These are phyloP conservation scores for Blastobotrys illinoisensis DNA, from an alignment of 1,139 yeast species.

Conservation along the genomic window DNA sequence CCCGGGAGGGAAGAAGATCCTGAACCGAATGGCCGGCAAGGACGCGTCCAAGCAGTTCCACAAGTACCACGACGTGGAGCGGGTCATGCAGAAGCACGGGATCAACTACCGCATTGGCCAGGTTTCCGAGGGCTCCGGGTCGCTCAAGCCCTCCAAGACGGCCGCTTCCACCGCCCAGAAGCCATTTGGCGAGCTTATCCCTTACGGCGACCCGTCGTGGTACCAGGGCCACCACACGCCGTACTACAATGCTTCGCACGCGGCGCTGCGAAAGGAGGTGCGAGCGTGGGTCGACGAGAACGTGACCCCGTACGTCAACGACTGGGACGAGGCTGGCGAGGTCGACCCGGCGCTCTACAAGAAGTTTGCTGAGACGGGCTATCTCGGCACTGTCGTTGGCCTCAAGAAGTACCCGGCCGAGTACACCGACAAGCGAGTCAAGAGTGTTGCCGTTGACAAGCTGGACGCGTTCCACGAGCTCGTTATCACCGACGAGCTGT, in stretches of 20 bases:
- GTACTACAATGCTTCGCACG: slow-evolving; percentile 38
- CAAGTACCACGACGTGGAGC: slow-evolving; percentile 40
- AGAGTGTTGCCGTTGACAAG: slow-evolving; percentile 34
- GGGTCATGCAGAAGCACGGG: slow-evolving; percentile 37
- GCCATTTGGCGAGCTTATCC: slow-evolving; percentile 38
- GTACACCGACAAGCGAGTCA: slow-evolving; percentile 31
- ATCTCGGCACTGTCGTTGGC: slow-evolving; percentile 33
- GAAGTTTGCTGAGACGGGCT: slow-evolving; percentile 33
- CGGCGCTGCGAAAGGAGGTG: slow-evolving; percentile 34
- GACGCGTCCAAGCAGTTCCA: slow-evolving; percentile 82
- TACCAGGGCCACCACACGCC: slow-evolving; percentile 40
- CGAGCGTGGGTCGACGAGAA: slow-evolving; percentile 39
- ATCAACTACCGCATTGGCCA: slow-evolving; percentile 38
- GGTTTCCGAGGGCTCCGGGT: slow-evolving; percentile 15
- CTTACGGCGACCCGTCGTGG: slow-evolving; percentile 42
- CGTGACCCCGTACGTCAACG: slow-evolving; percentile 37
- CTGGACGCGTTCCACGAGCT: slow-evolving; percentile 37
- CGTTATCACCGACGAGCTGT: slow-evolving; percentile 36
- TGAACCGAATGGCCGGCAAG: slow-evolving; percentile 75
- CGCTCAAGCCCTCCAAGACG: slow-evolving; percentile 10
- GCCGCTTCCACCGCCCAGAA: slow-evolving; percentile 18
- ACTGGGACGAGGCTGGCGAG: slow-evolving; percentile 39
- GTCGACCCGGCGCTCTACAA: slow-evolving; percentile 28
- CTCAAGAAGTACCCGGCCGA: slow-evolving; percentile 30
- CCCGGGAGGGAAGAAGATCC: slow-evolving; percentile 82